A percentile compares a stretch with the other conserved stretches of the same genome.
Conservation (phyloP, 1,139 yeast species). For the Hyphopichia pseudoburtonii region DNA sequence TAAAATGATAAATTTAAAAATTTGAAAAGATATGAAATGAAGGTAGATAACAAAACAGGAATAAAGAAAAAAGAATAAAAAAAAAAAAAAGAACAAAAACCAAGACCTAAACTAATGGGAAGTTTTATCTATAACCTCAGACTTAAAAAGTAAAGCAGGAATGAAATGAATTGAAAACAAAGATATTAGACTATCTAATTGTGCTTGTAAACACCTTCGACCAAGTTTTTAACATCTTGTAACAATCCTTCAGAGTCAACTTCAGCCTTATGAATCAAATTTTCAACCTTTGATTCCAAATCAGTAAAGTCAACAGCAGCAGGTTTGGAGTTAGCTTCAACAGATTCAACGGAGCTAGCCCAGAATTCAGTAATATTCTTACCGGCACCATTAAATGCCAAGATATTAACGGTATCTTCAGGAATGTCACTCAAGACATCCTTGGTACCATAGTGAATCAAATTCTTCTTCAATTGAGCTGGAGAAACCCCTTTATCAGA, state of each 20-base stretch:
- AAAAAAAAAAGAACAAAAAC: too few relatives aligned
- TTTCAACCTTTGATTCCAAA: conserved; percentile 18
- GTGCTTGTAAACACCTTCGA: conserved; percentile 20
- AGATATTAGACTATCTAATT: not conserved
- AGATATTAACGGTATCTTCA: conserved; percentile 79
- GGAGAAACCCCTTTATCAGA: conserved; percentile 70
- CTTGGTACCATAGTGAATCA: conserved; percentile 77
- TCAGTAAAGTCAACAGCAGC: conserved; percentile 6
- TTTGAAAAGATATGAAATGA: too few relatives aligned
- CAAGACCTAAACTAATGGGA: too few relatives aligned
- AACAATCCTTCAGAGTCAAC: conserved; percentile 18
- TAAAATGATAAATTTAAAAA: too few relatives aligned
- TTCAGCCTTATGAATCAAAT: conserved; percentile 18
- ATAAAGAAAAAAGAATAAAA: too few relatives aligned
- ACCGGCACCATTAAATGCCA: conserved; percentile 94
- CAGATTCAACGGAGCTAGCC: conserved; percentile 26
- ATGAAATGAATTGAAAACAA: too few relatives aligned
- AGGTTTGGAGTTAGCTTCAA: conserved; percentile 4
- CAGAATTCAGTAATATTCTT: conserved; percentile 75
- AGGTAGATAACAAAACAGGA: too few relatives aligned
- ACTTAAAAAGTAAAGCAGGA: too few relatives aligned
- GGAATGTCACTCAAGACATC: conserved; percentile 71
- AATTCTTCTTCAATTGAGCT: conserved; percentile 82
- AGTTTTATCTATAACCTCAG: too few relatives aligned
- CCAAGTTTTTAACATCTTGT: conserved; percentile 17